phyloP scores from a whole-genome alignment of 306 rosid genomes.

The Gastrolobium bilobum region DNA sequence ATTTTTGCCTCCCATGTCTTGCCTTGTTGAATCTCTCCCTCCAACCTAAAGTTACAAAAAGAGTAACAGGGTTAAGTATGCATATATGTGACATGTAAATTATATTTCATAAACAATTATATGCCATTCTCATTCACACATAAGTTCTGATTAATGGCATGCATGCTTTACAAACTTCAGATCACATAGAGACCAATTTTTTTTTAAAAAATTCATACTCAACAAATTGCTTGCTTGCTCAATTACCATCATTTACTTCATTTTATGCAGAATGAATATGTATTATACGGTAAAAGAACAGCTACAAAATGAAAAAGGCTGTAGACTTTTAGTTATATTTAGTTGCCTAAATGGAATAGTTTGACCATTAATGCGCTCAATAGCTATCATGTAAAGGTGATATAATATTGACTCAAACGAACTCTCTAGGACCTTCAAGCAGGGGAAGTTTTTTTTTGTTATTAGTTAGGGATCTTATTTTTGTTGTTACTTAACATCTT shows the following conservation, averaged over 20 bases:
- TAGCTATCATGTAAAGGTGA: background rate
- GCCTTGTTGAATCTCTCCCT: too few species aligned
- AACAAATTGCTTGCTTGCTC: too few species aligned
- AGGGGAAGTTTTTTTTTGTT: background rate
- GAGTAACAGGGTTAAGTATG: background rate
- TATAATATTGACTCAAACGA: background rate
- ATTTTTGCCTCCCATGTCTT: too few species aligned
- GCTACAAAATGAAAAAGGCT: background rate
- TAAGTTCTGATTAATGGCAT: slow-evolving; percentile 8
- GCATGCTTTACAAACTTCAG: background rate
- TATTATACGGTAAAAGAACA: background rate
- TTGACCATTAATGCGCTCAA: slow-evolving; percentile 28
- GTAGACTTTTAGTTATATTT: background rate
- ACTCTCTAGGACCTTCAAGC: background rate
- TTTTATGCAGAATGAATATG: background rate
- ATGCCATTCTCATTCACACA: background rate
- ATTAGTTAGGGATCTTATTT: too few species aligned
- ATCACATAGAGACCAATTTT: background rate
- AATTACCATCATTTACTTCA: too few species aligned
- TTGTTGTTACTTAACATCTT: too few species aligned
- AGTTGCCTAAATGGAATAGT: slow-evolving; percentile 25
- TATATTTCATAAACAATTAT: background rate
- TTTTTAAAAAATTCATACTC: background rate
- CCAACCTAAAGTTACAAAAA: slow-evolving; percentile 45
- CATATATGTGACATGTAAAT: slow-evolving; percentile 6